Base-by-base conservation (phyloP, 257 asterid genomes). In the Schizonepeta tenuifolia region DNA sequence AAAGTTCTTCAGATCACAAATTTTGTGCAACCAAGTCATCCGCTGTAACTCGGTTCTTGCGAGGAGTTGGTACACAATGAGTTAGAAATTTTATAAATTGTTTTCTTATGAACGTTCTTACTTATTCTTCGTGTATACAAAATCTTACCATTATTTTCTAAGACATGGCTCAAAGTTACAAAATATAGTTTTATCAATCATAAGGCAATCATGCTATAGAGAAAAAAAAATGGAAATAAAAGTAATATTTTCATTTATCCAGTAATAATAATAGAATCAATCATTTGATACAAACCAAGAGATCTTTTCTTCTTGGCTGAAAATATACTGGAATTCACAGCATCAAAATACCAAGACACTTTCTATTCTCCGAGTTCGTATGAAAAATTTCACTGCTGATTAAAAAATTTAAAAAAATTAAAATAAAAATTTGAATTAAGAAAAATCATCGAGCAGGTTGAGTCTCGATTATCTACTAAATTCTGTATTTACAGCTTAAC, bases 401-500 rank as follows among this genome's bases (percentile, higher is more conserved):
- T 46, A 26, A 24, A 21, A 9, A 24, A 56, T n/a, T n/a, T n/a
- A n/a, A 9, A 13, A 15, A 58, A 28, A 5, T 0, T 6, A 57
- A 14, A 57, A 14, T 14, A 28, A 13, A 15, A n/a, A 1, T 17
- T 28, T 31, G 8, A n/a, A 9, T 35, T 17, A 22, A 35, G 57
- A 51, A 70, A 65, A 71, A 31, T 21, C 13, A 51, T 62, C 43
- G 43, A 36, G 69, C n/a, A 14, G 26, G 61, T 70, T 6, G 11
- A 6, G 26, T 67, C 74, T 18, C 13, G 14, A n/a, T 3, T 5
- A 62, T 47, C 53, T 54, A 13, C 41, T 58, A 58, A 28, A 15
- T 58, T 58, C 38, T 13, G 20, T 58, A 58, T 58, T 82, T 83
- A 93, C 72, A 87, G 14, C 84, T 93, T 89, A 46, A 86, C 70